Evolutionary conservation across 805 yeast genomes (phyloP).

Genomic region (Debaryomyces maramus): DNA sequence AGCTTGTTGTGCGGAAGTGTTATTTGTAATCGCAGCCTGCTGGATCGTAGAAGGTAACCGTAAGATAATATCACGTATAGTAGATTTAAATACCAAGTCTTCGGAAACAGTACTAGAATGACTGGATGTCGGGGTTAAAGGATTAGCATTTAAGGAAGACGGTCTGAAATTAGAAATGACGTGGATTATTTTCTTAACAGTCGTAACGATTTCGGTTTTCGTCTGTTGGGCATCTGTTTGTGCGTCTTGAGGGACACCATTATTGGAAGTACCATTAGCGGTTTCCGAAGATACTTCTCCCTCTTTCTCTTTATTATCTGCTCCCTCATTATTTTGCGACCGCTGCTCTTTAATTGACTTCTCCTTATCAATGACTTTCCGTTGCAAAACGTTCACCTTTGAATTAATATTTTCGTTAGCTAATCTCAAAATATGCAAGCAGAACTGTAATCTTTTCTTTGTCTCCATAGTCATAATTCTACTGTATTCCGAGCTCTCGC

Average conservation of each 20-base stretch:
- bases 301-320: conserved; percentile 12
- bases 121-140: conserved; percentile 11
- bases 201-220: conserved; percentile 80
- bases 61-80: conserved; percentile 76
- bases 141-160: conserved; percentile 26
- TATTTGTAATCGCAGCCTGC: conserved; percentile 32
- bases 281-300: conserved; percentile 6
- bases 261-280: conserved; percentile 1
- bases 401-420: conserved; percentile 77
- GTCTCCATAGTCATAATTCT: conserved; percentile 61
- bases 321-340: conserved; percentile 14
- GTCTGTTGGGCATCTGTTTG: conserved; percentile 38
- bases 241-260: background rate
- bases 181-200: conserved; percentile 84
- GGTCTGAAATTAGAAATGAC: conserved; percentile 77
- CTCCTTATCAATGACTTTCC: conserved; percentile 47
- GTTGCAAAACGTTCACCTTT: conserved; percentile 64
- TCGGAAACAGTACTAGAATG: conserved; percentile 54
- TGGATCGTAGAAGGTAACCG: conserved; percentile 60
- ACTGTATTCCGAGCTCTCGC: conserved; percentile 20
- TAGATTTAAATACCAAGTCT: conserved; percentile 48
- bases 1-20: conserved; percentile 21
- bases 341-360: conserved; percentile 25
- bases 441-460: conserved; percentile 70
- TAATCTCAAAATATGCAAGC: conserved; percentile 73